Evolutionary conservation across 2,329 filamentous ascomycete genomes (phyloP), one percentile per base, ranked within the genome.

Genomic region (Penicillium brevicompactum): DNA sequence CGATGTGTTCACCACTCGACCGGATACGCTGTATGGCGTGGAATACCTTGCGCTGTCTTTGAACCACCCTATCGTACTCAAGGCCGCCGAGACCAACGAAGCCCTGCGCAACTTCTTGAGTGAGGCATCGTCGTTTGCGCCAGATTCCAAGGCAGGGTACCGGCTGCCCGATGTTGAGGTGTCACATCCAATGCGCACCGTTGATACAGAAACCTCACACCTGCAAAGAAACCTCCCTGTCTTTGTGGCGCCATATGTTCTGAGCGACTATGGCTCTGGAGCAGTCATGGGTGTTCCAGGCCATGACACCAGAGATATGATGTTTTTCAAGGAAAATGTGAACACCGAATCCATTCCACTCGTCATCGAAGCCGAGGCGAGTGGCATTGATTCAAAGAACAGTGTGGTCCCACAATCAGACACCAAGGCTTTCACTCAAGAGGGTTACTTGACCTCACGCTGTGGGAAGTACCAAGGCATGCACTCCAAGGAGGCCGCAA

Each of bases 271-370:
- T 63, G 91, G 91, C 14, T 89, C 92, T 62, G 91, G 91, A 1
- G 91, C 91, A 9, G 88, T 96, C 2, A 96, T 96, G 91, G 92
- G 92, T 42, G 92, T 96, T 7, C 92, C 92, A 0, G 92, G 87
- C 2, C 92, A 96, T 67, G 92, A 96, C 71, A 69, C 81, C 4
- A 83, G 91, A 49, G 92, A 96, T 64, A 80, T 89, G 72, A 83
- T 84, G 1, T 96, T 96, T 70, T 96, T 91, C 88, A 85, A 82
- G 63, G 79, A 86, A 55, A 91, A 95, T 61, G 78, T 82, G 30
- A 78, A 80, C 5, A 78, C 82, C 4, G 76, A 84, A 44, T 83
- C 84, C 2, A 80, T 92, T 30, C 79, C 84, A 2, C 74, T 84
- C 43, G 90, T 92, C 1, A 77, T 93, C 38, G 61, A 68, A 31